These are phyloP conservation scores for Ochetophila trinervis DNA, from an alignment of 306 rosid species.

Conservation along the genomic window DNA sequence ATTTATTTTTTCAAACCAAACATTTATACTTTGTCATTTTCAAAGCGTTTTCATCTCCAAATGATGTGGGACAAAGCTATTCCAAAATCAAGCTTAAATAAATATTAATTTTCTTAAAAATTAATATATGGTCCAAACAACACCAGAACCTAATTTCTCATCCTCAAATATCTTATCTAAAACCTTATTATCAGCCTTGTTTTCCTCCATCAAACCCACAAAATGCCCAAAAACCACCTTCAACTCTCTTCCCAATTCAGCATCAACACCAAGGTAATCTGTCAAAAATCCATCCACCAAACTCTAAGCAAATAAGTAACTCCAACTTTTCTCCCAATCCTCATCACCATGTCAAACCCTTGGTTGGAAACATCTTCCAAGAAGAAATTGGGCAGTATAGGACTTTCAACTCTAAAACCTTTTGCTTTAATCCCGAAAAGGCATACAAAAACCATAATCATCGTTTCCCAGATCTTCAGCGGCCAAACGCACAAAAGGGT, in stretches of 20 bases:
- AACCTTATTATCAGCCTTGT: neutral
- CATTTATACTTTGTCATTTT: too few relatives aligned
- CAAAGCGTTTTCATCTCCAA: too few relatives aligned
- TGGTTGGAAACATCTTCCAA: conserved; percentile 54
- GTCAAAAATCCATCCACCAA: conserved; percentile 60
- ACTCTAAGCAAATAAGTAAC: conserved; percentile 51
- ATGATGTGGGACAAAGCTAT: too few relatives aligned
- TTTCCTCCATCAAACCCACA: conserved; percentile 52
- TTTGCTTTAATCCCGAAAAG: conserved; percentile 50
- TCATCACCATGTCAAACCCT: conserved; percentile 52
- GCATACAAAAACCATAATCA: conserved; percentile 55
- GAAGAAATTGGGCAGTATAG: conserved; percentile 70
- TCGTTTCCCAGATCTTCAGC: conserved; percentile 51
- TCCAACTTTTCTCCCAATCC: conserved; percentile 44
- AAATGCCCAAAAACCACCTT: conserved; percentile 49
- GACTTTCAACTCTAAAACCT: conserved; percentile 38
- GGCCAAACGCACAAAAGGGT: conserved; percentile 51
- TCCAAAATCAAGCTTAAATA: too few relatives aligned
- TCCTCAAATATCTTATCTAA: conserved; percentile 21
- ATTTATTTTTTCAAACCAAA: too few relatives aligned
- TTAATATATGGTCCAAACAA: too few relatives aligned
- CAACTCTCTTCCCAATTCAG: conserved; percentile 53
- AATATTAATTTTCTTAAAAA: too few relatives aligned
- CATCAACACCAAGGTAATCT: conserved; percentile 56
- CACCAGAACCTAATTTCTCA: neutral